These are phyloP conservation scores for Diaporthe citrichinensis DNA, from an alignment of 2,329 filamentous ascomycete genomes.

Conservation along the genomic window DNA sequence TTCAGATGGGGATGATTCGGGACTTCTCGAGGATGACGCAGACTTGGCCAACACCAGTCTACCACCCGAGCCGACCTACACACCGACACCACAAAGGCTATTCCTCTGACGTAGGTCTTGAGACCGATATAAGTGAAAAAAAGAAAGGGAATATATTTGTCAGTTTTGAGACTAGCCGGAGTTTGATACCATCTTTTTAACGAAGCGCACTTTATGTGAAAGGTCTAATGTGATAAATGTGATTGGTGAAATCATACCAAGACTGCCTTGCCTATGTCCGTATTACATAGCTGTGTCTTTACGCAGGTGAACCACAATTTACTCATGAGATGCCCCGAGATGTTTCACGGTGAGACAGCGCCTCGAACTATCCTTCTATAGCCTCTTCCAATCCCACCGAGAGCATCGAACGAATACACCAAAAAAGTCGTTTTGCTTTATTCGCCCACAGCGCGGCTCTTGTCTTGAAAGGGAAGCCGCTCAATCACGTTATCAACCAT, in stretches of 20 bases:
- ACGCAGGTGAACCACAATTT: neutral
- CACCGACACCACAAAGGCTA: slow-evolving; percentile 1
- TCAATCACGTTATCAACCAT: neutral
- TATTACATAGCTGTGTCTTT: neutral
- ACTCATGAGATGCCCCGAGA: neutral
- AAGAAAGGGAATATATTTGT: neutral
- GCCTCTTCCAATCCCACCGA: neutral
- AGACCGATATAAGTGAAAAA: neutral
- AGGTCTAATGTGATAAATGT: neutral
- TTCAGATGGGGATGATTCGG: slow-evolving; percentile 7
- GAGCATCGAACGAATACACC: neutral
- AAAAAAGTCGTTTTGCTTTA: neutral
- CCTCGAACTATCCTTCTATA: neutral
- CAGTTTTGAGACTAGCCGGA: neutral
- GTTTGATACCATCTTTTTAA: neutral
- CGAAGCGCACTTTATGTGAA: neutral
- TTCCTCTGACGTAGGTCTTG: neutral
- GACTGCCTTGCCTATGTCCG: neutral
- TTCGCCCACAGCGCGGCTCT: neutral
- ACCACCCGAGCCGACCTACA: neutral
- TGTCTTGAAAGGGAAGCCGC: neutral
- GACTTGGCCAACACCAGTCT: neutral
- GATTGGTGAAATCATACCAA: neutral
- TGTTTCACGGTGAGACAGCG: neutral
- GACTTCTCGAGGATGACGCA: neutral